Evolutionary conservation across 2,329 filamentous ascomycete genomes (phyloP).

Genomic region (Aspergillus piperis): DNA sequence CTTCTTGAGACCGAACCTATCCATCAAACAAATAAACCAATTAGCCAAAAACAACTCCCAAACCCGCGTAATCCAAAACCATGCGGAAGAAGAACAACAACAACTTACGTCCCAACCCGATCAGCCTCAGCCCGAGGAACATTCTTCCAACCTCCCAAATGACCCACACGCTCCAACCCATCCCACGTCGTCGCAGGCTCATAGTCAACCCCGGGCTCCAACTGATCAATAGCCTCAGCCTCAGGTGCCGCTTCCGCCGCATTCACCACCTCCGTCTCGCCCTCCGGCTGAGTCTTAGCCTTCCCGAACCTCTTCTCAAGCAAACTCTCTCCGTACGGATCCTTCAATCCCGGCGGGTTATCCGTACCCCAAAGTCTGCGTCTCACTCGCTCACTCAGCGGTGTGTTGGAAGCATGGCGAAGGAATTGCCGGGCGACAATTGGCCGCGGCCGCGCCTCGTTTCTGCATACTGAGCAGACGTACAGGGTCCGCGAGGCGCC

Average conservation of each 20-base stretch:
- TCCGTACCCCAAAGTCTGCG: constrained; percentile 54
- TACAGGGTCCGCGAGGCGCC: constrained; percentile 32
- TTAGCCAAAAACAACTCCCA: too few species aligned
- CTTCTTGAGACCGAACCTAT: constrained; percentile 40
- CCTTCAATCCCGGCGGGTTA: constrained; percentile 49
- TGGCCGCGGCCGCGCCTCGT: constrained; percentile 37
- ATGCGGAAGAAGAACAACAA: too few species aligned
- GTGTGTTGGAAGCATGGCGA: constrained; percentile 38
- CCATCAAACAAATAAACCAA: neutral
- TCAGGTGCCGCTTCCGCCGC: constrained; percentile 16
- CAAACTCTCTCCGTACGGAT: constrained; percentile 49
- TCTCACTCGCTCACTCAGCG: constrained; percentile 49
- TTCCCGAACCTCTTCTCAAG: constrained; percentile 32
- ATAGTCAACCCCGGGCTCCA: constrained; percentile 38
- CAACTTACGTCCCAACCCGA: constrained; percentile 45
- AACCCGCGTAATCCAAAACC: too few species aligned
- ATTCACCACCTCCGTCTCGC: constrained; percentile 17
- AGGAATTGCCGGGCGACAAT: constrained; percentile 36
- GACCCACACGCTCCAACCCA: constrained; percentile 57
- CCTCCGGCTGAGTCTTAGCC: constrained; percentile 18
- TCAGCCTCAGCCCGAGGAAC: constrained; percentile 40
- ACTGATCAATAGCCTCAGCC: constrained; percentile 4
- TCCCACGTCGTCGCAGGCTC: constrained; percentile 53
- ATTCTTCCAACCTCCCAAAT: constrained; percentile 45
- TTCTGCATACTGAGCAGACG: constrained; percentile 44